Base-by-base conservation (phyloP, 352 stramenopile genomes). In the Phytopythium boreale region DNA sequence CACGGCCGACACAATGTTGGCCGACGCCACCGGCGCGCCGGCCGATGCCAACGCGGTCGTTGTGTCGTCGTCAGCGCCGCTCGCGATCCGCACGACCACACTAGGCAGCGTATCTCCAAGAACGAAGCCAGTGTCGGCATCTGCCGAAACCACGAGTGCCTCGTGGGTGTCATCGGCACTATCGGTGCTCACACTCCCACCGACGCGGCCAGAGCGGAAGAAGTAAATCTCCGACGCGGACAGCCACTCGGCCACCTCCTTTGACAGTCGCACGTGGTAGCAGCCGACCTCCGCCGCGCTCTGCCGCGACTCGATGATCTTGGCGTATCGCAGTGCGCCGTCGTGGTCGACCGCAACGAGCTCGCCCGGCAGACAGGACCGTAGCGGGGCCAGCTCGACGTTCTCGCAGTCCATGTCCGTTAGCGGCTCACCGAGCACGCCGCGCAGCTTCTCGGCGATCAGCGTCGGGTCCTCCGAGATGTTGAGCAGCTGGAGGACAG, bases 361-460 rank as follows among this genome's bases (percentile, higher is more conserved):
- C 59, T 95, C 87, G 56, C 84, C 84, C 11, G 79, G 58, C 31
- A 87, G 70, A 59, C 86, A 89, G n/a, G 84, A 85, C 11, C 82
- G 71, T 46, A 95, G 62, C 7, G 87, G 87, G 34, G 79, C 62
- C 29, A 95, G 43, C 44, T 92, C 85, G 5, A 92, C 71, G 29
- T 64, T 70, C 4, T 50, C 58, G 27, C 66, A 64, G 62, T 95
- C 86, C 15, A 56, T 56, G 6, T 87, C 74, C 11, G 71, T 76
- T 27, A 95, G 59, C 36, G 73, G 64, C 26, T 90, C 76, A 1
- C 82, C 86, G 15, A 82, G 63, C 7, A 77, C 64, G 29, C 87
- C 87, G 49, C 87, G 83, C 51, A 89, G 68, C 41, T 88, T 89
- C 53, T 93, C 84, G 2, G 77, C 71, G 52, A 90, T 90, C 47